These are phyloP conservation scores for Kluyveromyces dobzhanskii DNA, from an alignment of 805 yeast species.

Conservation along the genomic window DNA sequence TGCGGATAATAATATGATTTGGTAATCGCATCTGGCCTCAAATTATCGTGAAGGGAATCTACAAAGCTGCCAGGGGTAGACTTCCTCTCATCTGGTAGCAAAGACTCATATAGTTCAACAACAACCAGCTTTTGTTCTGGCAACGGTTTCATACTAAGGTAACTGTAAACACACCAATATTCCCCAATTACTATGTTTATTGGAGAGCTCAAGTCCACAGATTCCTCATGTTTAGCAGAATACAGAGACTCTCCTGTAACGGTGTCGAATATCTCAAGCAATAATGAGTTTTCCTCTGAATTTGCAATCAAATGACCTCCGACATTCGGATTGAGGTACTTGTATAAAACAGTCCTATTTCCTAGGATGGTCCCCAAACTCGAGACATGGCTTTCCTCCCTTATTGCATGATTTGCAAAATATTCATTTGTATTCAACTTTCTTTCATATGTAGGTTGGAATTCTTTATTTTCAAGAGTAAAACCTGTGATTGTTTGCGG, in stretches of 20 bases:
- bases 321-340: constrained; percentile 68
- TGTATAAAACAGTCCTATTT: constrained; percentile 69
- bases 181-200: constrained; percentile 63
- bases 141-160: constrained; percentile 41
- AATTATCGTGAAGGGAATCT: constrained; percentile 30
- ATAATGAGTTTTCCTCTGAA: constrained; percentile 27
- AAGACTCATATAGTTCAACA: constrained; percentile 71
- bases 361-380: constrained; percentile 63
- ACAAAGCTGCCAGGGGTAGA: constrained; percentile 16
- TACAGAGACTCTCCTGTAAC: constrained; percentile 59
- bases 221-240: constrained; percentile 35
- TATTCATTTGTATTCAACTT: constrained; percentile 25
- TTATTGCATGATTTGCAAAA: constrained; percentile 34
- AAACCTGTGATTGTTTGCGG: constrained; percentile 17
- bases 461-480: constrained; percentile 14
- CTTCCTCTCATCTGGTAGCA: constrained; percentile 39
- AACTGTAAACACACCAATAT: constrained; percentile 72
- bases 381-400: constrained; percentile 37
- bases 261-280: constrained; percentile 52
- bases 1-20: constrained; percentile 61
- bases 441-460: constrained; percentile 34
- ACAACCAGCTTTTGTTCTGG: constrained; percentile 55
- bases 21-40: constrained; percentile 40
- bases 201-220: constrained; percentile 33
- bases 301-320: constrained; percentile 43